A percentile compares a stretch with the other conserved stretches of the same genome.
Conservation (phyloP, 805 yeast species). For the Candida peoriensis region DNA sequence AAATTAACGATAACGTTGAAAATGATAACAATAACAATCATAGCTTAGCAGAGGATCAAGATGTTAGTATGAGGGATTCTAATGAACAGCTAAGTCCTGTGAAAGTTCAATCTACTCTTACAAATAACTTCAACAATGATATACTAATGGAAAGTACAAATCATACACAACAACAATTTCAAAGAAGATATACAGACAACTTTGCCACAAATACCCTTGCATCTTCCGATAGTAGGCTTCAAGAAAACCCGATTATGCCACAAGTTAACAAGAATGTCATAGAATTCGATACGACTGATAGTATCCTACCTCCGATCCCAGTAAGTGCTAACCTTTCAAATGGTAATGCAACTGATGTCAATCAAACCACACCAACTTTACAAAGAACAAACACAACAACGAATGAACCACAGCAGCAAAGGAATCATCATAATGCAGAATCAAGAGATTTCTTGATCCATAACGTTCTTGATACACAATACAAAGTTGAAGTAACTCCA, state of each 20-base stretch:
- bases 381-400: slow-evolving; percentile 10
- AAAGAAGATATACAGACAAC: slow-evolving; percentile 12
- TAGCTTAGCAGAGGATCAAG: not conserved
- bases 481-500: slow-evolving; percentile 23
- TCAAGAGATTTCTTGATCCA: slow-evolving; percentile 19
- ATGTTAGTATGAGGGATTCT: slow-evolving; percentile 11
- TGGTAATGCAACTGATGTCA: slow-evolving; percentile 23
- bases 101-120: slow-evolving; percentile 14
- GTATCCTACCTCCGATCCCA: slow-evolving; percentile 23
- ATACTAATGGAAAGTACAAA: slow-evolving; percentile 20
- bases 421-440: too few relatives aligned
- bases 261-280: slow-evolving; percentile 9
- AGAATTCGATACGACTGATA: slow-evolving; percentile 25
- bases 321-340: slow-evolving; percentile 19
- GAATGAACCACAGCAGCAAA: too few relatives aligned
- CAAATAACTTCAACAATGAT: slow-evolving; percentile 9
- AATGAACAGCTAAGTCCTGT: slow-evolving; percentile 26
- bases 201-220: slow-evolving; percentile 4
- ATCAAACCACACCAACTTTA: slow-evolving; percentile 23
- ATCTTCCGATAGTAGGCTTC: slow-evolving; percentile 1
- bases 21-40: not conserved
- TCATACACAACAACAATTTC: slow-evolving; percentile 15
- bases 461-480: slow-evolving; percentile 18
- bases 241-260: slow-evolving; percentile 26
- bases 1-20: slow-evolving; percentile 1